phyloP scores from a whole-genome alignment of 495 filamentous ascomycete species.

The Hyaloscypha finlandica region DNA sequence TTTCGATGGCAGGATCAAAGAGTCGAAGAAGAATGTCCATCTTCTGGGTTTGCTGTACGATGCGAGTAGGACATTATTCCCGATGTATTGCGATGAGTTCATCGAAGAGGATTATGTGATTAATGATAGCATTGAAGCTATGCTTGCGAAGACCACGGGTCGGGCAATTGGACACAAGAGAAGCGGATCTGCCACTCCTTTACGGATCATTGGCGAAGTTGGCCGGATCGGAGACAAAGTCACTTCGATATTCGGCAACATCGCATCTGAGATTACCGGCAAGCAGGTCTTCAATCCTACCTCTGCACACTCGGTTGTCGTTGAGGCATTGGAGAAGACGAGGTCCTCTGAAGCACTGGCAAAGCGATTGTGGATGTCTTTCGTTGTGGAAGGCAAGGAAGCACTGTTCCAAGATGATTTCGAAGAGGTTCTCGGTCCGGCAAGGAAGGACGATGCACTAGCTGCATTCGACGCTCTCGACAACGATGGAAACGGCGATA shows the following conservation, averaged over 20 bases:
- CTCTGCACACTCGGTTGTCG: constrained; percentile 76
- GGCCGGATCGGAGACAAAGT: constrained; percentile 87
- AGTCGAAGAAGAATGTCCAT: constrained; percentile 80
- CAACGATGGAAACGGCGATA: constrained; percentile 87
- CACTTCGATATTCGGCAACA: constrained; percentile 87
- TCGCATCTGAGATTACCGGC: constrained; percentile 91
- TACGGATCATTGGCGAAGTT: constrained; percentile 76
- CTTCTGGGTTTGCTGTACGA: constrained; percentile 86
- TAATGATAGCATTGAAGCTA: constrained; percentile 69
- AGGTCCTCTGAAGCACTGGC: constrained; percentile 85
- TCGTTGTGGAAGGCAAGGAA: constrained; percentile 87
- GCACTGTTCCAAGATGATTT: constrained; percentile 80
- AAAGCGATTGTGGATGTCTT: constrained; percentile 95
- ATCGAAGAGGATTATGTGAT: constrained; percentile 89
- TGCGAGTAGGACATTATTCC: constrained; percentile 82
- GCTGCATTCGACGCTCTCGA: constrained; percentile 82
- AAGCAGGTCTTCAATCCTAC: constrained; percentile 92
- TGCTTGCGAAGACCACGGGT: constrained; percentile 33
- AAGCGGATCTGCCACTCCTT: constrained; percentile 68
- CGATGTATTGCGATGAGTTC: constrained; percentile 89
- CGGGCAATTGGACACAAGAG: constrained; percentile 45
- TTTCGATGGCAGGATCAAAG: constrained; percentile 83
- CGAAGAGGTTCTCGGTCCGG: constrained; percentile 78
- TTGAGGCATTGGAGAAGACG: constrained; percentile 83
- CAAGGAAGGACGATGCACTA: constrained; percentile 70